Percentiles rank a stretch among this genome's conserved stretches.
Conservation (phyloP, 805 yeast species). For the Spathaspora boniae region DNA sequence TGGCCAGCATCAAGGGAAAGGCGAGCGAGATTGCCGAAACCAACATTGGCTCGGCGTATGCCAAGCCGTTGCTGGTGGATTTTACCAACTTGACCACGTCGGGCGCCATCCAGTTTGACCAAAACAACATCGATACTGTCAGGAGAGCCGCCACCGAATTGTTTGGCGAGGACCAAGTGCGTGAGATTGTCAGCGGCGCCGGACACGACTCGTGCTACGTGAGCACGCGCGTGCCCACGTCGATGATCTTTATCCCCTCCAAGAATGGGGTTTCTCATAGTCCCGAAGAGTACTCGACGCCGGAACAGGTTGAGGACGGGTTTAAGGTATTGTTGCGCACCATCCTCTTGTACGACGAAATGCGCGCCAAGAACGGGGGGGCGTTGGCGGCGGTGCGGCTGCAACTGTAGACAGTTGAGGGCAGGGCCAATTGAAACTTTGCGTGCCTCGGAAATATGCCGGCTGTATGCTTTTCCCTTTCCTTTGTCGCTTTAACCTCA, state of each 20-base stretch:
- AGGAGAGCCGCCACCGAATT: conserved; percentile 48
- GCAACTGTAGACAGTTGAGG: too few relatives aligned
- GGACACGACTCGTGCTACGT: conserved; percentile 73
- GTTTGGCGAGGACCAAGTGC: conserved; percentile 42
- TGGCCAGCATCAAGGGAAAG: conserved; percentile 34
- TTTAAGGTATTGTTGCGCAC: conserved; percentile 51
- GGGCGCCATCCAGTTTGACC: conserved; percentile 55
- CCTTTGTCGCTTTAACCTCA: too few relatives aligned
- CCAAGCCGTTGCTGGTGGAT: conserved; percentile 32
- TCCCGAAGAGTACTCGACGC: conserved; percentile 62
- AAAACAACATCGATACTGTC: conserved; percentile 50
- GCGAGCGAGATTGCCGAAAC: conserved; percentile 33
- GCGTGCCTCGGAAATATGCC: too few relatives aligned
- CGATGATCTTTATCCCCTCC: conserved; percentile 73
- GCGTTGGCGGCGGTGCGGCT: too few relatives aligned
- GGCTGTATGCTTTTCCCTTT: too few relatives aligned
- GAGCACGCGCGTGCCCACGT: conserved; percentile 55
- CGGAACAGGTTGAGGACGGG: conserved; percentile 62
- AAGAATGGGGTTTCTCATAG: conserved; percentile 65
- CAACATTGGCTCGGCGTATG: conserved; percentile 14
- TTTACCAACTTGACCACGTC: conserved; percentile 46
- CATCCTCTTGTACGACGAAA: conserved; percentile 29
- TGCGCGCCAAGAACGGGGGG: conserved; percentile 12
- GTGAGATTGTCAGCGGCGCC: conserved; percentile 61
- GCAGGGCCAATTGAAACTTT: too few relatives aligned